phyloP scores from a whole-genome alignment of 2,329 filamentous ascomycete genomes.

The Penicillium sp. region DNA sequence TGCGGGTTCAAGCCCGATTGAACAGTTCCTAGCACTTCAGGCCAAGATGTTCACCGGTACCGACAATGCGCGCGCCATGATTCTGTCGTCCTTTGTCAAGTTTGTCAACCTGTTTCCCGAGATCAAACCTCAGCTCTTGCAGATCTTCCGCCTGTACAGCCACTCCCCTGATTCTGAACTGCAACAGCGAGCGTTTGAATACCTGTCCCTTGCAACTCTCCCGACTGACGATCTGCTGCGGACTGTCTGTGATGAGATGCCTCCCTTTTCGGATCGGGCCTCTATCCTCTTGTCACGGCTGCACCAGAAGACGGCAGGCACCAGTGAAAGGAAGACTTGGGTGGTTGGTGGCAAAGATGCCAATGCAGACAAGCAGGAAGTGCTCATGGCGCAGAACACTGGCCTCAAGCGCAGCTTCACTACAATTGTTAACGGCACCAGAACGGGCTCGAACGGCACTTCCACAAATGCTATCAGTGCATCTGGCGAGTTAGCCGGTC shows the following conservation, averaged over 20 bases:
- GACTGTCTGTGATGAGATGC: constrained; percentile 97
- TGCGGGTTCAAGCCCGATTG: constrained; percentile 86
- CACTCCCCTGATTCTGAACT: constrained; percentile 92
- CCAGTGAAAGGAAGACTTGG: constrained; percentile 94
- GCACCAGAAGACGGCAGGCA: constrained; percentile 88
- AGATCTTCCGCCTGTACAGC: constrained; percentile 86
- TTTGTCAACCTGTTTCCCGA: constrained; percentile 98
- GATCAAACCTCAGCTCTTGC: constrained; percentile 89
- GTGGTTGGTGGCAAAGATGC: constrained; percentile 95
- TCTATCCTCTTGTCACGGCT: constrained; percentile 86
- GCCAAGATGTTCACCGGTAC: constrained; percentile 85
- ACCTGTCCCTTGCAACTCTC: constrained; percentile 76
- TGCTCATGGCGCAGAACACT: constrained; percentile 72
- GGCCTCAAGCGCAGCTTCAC: constrained; percentile 84
- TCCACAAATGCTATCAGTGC: constrained; percentile 39
- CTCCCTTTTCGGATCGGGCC: constrained; percentile 89
- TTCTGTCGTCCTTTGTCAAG: constrained; percentile 93
- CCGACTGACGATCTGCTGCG: constrained; percentile 86
- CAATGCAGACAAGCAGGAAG: constrained; percentile 73
- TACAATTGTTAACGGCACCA: constrained; percentile 44
- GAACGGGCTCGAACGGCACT: constrained; percentile 32
- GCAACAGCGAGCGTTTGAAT: constrained; percentile 94
- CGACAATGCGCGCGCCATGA: constrained; percentile 83
- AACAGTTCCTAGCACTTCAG: constrained; percentile 91
- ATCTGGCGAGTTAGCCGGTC: constrained; percentile 67